These are phyloP conservation scores for Amoeboaphelidium protococcarum DNA, from an alignment of 371 early-diverging fungal species.

Conservation along the genomic window DNA sequence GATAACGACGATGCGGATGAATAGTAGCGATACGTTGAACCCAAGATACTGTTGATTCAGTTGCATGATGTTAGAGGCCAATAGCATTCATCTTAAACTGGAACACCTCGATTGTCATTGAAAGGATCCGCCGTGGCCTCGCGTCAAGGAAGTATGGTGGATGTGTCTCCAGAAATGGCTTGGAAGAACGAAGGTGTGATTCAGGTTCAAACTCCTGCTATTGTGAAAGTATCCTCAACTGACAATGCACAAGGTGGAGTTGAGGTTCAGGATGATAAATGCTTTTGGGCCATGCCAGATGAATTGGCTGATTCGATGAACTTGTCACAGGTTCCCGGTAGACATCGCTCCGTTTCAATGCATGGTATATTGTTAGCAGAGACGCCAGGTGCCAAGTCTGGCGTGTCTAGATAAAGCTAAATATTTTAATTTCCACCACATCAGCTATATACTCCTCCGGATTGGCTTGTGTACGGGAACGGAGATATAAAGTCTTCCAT, in stretches of 20 bases:
- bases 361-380: constrained; percentile 2
- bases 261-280: too few species aligned
- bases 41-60: not conserved
- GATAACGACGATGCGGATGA: not conserved
- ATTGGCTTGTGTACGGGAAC: constrained; percentile 14
- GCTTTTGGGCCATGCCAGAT: too few species aligned
- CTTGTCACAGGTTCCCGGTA: too few species aligned
- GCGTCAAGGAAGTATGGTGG: too few species aligned
- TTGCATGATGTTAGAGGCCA: constrained; percentile 4
- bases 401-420: not conserved
- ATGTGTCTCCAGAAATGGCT: too few species aligned
- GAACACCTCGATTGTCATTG: too few species aligned
- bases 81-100: constrained; percentile 3
- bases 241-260: too few species aligned
- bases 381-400: constrained; percentile 1
- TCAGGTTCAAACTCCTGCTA: too few species aligned
- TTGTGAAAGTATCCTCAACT: too few species aligned
- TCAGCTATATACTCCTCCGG: constrained; percentile 27
- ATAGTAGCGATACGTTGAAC: not conserved
- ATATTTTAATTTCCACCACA: constrained; percentile 19
- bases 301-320: too few species aligned
- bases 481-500: constrained; percentile 38
- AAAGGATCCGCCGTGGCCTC: too few species aligned
- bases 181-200: too few species aligned
- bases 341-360: constrained; percentile 3